Percentiles rank a stretch among this genome's conserved stretches.
Conservation (phyloP, 106 monocot species). For the Ottelia alismoides region DNA sequence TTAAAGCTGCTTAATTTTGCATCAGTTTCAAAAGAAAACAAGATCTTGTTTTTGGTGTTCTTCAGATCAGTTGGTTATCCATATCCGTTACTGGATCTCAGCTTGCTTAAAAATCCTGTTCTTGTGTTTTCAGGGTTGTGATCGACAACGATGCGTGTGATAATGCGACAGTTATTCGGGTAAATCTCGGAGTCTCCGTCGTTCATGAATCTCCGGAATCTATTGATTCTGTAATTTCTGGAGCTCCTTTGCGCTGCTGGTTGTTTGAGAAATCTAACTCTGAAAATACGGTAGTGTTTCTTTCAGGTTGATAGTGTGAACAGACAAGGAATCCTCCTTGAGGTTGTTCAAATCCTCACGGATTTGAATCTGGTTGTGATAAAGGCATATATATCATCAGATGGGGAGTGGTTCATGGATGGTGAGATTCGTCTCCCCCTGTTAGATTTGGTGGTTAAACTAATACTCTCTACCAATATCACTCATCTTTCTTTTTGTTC, state of each 20-base stretch:
- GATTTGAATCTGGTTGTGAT: slow-evolving; percentile 23
- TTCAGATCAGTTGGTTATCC: not conserved
- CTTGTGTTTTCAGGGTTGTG: slow-evolving; percentile 12
- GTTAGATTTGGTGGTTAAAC: not conserved
- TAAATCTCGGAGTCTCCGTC: not conserved
- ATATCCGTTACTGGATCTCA: not conserved
- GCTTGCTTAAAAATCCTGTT: not conserved
- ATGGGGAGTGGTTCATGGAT: slow-evolving; percentile 35
- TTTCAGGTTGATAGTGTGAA: slow-evolving; percentile 25
- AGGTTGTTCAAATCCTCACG: slow-evolving; percentile 24
- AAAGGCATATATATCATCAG: slow-evolving; percentile 24
- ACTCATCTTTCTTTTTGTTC: not conserved
- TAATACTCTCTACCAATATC: not conserved
- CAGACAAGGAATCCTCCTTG: slow-evolving; percentile 23
- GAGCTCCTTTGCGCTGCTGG: too few relatives aligned
- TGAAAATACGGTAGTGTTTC: not conserved
- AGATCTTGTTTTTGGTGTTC: not conserved
- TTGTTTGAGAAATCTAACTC: too few relatives aligned
- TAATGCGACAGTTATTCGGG: slow-evolving; percentile 15
- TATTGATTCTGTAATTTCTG: not conserved
- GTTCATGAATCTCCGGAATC: not conserved
- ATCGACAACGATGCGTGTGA: slow-evolving; percentile 13
- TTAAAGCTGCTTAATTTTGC: too few relatives aligned
- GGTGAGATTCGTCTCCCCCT: slow-evolving; percentile 6
- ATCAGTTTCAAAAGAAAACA: too few relatives aligned